Evolutionary conservation across 306 rosid species (phyloP), one percentile per base, ranked within the genome.

Genomic region (Canavalia ensiformis): DNA sequence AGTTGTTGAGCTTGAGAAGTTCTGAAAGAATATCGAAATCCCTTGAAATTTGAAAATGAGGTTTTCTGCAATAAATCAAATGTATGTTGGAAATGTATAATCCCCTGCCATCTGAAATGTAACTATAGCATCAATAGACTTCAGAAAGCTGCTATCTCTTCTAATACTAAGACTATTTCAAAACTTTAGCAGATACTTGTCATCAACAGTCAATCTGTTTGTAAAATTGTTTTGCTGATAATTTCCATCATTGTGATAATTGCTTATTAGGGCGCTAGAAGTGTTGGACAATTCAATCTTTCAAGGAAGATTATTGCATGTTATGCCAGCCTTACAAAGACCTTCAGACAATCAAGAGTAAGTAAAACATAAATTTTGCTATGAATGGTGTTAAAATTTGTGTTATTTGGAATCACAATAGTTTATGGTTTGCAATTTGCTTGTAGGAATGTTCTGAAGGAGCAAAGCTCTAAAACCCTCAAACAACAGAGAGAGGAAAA

Each of bases 281-380:
- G 92, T 88, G 86, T 85, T 91, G 28, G 98, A 93, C 78, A 82
- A 83, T 86, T 87, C 97, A 78, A 88, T 83, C 72, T 95, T 95
- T 80, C 99, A 93, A 88, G 99, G 99, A 81, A 87, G 99, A 84
- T 81, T 93, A 69, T 82, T 95, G 93, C 99, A 93, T 84, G 88
- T 95, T 80, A 86, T 95, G 97, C 97, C 88, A 54, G 93, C 99
- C 57, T 82, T 87, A 66, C 88, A 83, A 59, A 91, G 82, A 45
- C 79, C 87, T 77, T 73, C 92, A 6, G 88, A 84, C 59, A 91
- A 85, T 80, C 85, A 76, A 29, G 96, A 85, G 97, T 95, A 87
- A 82, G 97, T 75, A 59, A 44, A 63, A 31, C 51, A 66, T 49
- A 57, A 66, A 39, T 59, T 3, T 79, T 75, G 8, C 30, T 56